Percentiles rank a stretch among this genome's conserved stretches.
Conservation (phyloP, 306 rosid genomes). For the Herpetospermum pedunculosum region DNA sequence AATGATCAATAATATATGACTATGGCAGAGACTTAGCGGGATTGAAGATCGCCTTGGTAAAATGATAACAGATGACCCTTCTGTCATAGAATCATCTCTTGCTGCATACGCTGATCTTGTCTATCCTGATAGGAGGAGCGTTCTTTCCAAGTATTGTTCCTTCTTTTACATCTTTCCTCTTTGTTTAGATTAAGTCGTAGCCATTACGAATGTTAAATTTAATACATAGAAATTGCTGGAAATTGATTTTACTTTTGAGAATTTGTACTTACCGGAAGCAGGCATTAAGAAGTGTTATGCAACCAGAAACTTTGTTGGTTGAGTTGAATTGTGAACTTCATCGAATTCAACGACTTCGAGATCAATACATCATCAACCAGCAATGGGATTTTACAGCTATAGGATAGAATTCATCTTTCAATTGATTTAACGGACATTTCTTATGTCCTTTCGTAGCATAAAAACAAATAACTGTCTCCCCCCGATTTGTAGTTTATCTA, state of each 20-base stretch:
- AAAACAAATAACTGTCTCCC: too few species aligned
- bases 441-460: too few species aligned
- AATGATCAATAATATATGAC: slow-evolving; percentile 21
- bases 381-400: background rate
- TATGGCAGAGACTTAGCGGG: slow-evolving; percentile 52
- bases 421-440: background rate
- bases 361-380: background rate
- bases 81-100: slow-evolving; percentile 69
- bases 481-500: too few species aligned
- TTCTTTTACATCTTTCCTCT: slow-evolving; percentile 10
- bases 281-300: background rate
- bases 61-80: slow-evolving; percentile 62
- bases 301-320: background rate
- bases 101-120: slow-evolving; percentile 85
- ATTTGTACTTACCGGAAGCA: background rate
- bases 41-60: slow-evolving; percentile 87
- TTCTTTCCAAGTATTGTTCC: slow-evolving; percentile 61
- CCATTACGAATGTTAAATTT: background rate
- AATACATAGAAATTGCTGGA: background rate
- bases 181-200: background rate
- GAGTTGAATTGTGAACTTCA: background rate
- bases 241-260: background rate
- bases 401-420: background rate
- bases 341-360: too few species aligned
- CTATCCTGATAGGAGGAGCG: slow-evolving; percentile 56